Conservation (phyloP, 129 eudicot genomes). For the Logfia minima region DNA sequence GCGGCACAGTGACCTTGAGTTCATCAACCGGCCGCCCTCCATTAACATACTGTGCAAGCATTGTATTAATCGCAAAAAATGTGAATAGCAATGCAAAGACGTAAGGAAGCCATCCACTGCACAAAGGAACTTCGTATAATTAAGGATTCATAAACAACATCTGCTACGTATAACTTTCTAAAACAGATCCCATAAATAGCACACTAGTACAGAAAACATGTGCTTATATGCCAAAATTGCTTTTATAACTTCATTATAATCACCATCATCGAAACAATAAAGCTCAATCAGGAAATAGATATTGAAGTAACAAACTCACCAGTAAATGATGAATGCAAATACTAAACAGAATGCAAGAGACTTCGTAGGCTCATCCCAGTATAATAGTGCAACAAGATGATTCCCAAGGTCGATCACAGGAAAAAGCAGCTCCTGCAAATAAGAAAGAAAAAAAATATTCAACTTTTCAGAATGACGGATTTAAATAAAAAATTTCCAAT, state of each 20-base stretch:
- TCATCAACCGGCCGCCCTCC: constrained; percentile 50
- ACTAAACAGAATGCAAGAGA: constrained; percentile 66
- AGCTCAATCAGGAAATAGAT: constrained; percentile 6
- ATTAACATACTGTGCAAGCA: constrained; percentile 47
- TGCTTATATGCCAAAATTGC: not conserved
- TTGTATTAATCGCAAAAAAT: constrained; percentile 54
- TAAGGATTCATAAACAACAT: constrained; percentile 12
- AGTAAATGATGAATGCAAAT: constrained; percentile 52
- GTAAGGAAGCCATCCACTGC: constrained; percentile 86
- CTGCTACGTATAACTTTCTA: not conserved
- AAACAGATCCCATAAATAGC: not conserved
- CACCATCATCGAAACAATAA: not conserved
- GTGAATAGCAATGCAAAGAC: constrained; percentile 49
- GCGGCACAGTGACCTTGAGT: constrained; percentile 80
- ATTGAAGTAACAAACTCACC: constrained; percentile 44
- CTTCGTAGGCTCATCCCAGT: constrained; percentile 75
- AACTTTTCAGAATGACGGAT: not conserved
- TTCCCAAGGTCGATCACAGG: constrained; percentile 52
- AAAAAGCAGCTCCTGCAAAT: constrained; percentile 72
- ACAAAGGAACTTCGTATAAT: constrained; percentile 3
- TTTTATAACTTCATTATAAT: not conserved
- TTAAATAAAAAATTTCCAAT: not conserved
- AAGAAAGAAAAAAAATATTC: not conserved
- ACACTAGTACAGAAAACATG: constrained; percentile 3
- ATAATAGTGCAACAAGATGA: constrained; percentile 39